A percentile compares a stretch with the other conserved stretches of the same genome.
These are phyloP conservation scores for Leccinum sublutescens DNA, from an alignment of 768 basidiomycete genomes.

Conservation along the genomic window DNA sequence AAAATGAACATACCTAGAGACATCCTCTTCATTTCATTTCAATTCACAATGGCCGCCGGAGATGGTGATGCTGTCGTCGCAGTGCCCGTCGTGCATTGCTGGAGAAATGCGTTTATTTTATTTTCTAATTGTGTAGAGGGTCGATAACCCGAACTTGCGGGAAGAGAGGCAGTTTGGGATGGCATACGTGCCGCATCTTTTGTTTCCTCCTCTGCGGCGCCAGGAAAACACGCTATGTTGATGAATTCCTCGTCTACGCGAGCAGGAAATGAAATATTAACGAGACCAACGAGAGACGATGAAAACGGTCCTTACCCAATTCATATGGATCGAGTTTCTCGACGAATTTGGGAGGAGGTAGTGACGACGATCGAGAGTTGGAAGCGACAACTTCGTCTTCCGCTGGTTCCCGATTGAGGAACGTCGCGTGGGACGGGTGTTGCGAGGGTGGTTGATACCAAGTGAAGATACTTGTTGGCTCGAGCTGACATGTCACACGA, in stretches of 20 bases:
- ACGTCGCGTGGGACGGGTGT: background rate
- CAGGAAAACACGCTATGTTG: constrained; percentile 8
- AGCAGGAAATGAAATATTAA: background rate
- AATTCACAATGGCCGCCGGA: constrained; percentile 2
- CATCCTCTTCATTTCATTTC: constrained; percentile 10
- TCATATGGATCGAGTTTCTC: constrained; percentile 30
- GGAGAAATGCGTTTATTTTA: background rate
- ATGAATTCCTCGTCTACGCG: constrained; percentile 27
- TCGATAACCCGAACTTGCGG: constrained; percentile 4
- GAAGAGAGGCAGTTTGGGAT: background rate
- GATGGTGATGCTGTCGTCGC: background rate
- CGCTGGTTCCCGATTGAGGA: background rate
- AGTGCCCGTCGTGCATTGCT: background rate
- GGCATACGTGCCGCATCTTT: background rate
- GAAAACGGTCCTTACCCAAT: constrained; percentile 10
- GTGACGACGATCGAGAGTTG: background rate
- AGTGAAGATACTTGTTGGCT: constrained; percentile 19
- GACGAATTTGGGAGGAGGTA: constrained; percentile 17
- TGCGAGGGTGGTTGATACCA: constrained; percentile 27
- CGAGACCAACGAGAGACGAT: background rate
- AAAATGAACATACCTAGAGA: constrained; percentile 2
- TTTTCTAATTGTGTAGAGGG: constrained; percentile 8
- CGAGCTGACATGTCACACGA: background rate
- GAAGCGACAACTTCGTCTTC: background rate
- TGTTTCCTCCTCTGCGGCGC: constrained; percentile 1